These are phyloP conservation scores for Leccinellum luteum DNA, from an alignment of 768 basidiomycete genomes.

Conservation along the genomic window DNA sequence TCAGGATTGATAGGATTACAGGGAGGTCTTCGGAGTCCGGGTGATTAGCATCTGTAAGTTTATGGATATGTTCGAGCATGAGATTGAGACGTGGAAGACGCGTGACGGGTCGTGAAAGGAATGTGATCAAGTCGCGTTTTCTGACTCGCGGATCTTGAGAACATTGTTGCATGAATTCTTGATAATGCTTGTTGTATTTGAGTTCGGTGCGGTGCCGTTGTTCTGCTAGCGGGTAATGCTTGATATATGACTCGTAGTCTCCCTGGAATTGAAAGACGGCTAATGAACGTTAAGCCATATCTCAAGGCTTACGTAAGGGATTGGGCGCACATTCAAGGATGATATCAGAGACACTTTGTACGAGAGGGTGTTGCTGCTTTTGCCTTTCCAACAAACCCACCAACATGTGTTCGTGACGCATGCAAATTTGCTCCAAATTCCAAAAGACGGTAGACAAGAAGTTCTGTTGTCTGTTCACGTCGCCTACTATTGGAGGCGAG, in stretches of 20 bases:
- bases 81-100: slow-evolving; percentile 81
- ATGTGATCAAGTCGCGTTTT: slow-evolving; percentile 76
- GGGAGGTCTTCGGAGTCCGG: slow-evolving; percentile 78
- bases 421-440: slow-evolving; percentile 69
- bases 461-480: slow-evolving; percentile 46
- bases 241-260: slow-evolving; percentile 80
- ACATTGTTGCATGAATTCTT: slow-evolving; percentile 60
- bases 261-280: slow-evolving; percentile 47
- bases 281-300: slow-evolving; percentile 21
- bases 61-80: slow-evolving; percentile 65
- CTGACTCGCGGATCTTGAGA: slow-evolving; percentile 62
- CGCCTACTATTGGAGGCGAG: slow-evolving; percentile 61
- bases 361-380: slow-evolving; percentile 77
- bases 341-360: slow-evolving; percentile 82
- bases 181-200: slow-evolving; percentile 64
- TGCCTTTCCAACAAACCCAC: slow-evolving; percentile 76
- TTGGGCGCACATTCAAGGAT: slow-evolving; percentile 66
- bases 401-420: slow-evolving; percentile 67
- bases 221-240: slow-evolving; percentile 85
- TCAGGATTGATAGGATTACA: slow-evolving; percentile 63
- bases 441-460: slow-evolving; percentile 85
- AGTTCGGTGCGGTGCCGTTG: slow-evolving; percentile 77
- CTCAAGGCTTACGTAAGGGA: slow-evolving; percentile 4
- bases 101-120: slow-evolving; percentile 84
- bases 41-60: slow-evolving; percentile 69